Evolutionary conservation across 140 eudicot species (phyloP).

Genomic region (Cichorium intybus): DNA sequence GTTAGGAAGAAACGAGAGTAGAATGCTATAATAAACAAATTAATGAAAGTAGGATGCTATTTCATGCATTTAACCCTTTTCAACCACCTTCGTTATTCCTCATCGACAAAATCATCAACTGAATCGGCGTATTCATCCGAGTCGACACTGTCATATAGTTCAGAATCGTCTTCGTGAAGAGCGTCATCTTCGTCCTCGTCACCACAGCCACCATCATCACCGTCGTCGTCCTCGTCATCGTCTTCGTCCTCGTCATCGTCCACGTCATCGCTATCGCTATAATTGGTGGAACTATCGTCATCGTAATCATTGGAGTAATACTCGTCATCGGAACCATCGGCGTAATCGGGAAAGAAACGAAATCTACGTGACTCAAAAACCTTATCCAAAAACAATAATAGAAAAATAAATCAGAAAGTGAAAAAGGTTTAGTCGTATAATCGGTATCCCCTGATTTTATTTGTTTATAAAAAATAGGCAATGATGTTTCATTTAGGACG

Average conservation of each 20-base stretch:
- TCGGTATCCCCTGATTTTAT: too few species aligned
- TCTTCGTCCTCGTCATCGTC: slow-evolving; percentile 19
- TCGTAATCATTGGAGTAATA: slow-evolving; percentile 19
- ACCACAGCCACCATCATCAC: not conserved
- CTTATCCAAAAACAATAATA: slow-evolving; percentile 12
- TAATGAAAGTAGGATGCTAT: not conserved
- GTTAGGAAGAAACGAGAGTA: too few species aligned
- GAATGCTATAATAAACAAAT: not conserved
- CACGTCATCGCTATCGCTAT: not conserved
- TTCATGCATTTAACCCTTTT: not conserved
- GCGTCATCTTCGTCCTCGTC: slow-evolving; percentile 15
- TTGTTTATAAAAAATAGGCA: too few species aligned
- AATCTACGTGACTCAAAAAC: slow-evolving; percentile 17
- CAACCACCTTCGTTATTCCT: slow-evolving; percentile 14
- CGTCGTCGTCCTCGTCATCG: not conserved
- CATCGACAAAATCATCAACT: slow-evolving; percentile 14
- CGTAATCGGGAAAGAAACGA: slow-evolving; percentile 19
- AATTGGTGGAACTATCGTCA: slow-evolving; percentile 10
- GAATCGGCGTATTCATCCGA: slow-evolving; percentile 24
- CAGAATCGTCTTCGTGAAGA: slow-evolving; percentile 12
- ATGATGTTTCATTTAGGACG: too few species aligned
- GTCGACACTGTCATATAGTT: slow-evolving; percentile 20
- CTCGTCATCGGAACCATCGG: slow-evolving; percentile 20
- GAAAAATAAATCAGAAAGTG: not conserved
- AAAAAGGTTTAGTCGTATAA: too few species aligned